Evolutionary conservation across 352 stramenopile species (phyloP).

Genomic region (Globisporangium nunn): DNA sequence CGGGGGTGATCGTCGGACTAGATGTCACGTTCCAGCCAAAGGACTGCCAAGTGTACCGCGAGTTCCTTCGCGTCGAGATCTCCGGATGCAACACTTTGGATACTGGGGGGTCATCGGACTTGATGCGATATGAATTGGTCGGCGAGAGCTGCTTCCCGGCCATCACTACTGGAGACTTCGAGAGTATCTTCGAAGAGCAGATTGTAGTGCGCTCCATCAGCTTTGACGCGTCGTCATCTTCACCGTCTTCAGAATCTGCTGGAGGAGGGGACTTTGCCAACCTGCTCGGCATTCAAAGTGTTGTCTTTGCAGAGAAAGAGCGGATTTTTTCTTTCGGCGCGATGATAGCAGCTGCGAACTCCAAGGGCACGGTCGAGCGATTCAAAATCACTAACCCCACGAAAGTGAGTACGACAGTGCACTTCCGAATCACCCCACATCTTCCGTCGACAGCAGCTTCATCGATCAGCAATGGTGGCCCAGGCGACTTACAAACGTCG

Average conservation of each 20-base stretch:
- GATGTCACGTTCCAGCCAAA: conserved; percentile 81
- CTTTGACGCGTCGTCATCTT: conserved; percentile 16
- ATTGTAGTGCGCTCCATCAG: conserved; percentile 81
- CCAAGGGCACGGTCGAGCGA: conserved; percentile 81
- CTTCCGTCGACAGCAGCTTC: not conserved
- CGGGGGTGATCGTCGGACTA: conserved; percentile 61
- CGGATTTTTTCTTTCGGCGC: conserved; percentile 85
- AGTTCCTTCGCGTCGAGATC: conserved; percentile 67
- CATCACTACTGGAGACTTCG: conserved; percentile 82
- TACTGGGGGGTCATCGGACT: conserved; percentile 21
- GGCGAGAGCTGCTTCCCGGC: conserved; percentile 92
- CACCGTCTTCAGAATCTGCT: not conserved
- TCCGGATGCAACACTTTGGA: conserved; percentile 53
- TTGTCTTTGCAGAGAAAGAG: conserved; percentile 83
- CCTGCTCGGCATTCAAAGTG: conserved; percentile 36
- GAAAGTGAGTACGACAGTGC: conserved; percentile 88
- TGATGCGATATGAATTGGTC: conserved; percentile 80
- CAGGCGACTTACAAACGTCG: not conserved
- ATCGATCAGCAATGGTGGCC: not conserved
- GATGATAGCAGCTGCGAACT: conserved; percentile 54
- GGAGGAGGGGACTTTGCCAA: not conserved
- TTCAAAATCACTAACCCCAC: conserved; percentile 95
- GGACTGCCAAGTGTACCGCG: conserved; percentile 62
- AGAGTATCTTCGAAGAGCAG: conserved; percentile 94
- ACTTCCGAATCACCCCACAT: conserved; percentile 60